Conservation (phyloP, 371 early-diverging fungal species). For the Chytridium lagenaria region DNA sequence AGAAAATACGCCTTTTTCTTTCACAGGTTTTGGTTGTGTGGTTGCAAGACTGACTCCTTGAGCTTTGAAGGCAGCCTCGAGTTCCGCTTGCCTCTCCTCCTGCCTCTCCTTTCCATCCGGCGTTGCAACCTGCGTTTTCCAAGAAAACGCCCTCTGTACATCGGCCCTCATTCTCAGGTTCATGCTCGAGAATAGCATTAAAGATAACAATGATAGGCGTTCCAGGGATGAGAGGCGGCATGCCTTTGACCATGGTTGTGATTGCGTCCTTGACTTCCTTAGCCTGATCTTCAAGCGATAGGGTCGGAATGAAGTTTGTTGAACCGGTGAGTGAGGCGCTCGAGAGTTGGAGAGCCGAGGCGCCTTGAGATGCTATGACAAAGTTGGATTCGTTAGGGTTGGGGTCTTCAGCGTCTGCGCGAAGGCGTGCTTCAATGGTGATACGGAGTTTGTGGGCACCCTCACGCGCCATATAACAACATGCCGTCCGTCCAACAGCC, state of each 20-base stretch:
- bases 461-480: conserved; percentile 37
- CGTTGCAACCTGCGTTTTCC: conserved; percentile 34
- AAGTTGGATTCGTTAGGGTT: background rate
- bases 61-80: conserved; percentile 31
- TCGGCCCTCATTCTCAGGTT: conserved; percentile 20
- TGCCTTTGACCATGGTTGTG: conserved; percentile 30
- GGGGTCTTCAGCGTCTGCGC: conserved; percentile 20
- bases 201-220: conserved; percentile 40
- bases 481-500: conserved; percentile 34
- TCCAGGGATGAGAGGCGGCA: conserved; percentile 40
- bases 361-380: background rate
- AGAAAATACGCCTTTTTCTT: conserved; percentile 19
- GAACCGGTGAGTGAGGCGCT: background rate
- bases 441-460: conserved; percentile 35
- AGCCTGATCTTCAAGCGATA: conserved; percentile 34
- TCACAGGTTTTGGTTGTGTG: conserved; percentile 22
- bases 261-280: conserved; percentile 37
- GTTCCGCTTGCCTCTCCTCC: conserved; percentile 33
- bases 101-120: conserved; percentile 33
- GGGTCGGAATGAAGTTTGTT: background rate
- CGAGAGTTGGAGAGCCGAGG: background rate
- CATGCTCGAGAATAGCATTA: conserved; percentile 39
- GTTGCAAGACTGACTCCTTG: conserved; percentile 36
- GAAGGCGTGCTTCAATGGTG: conserved; percentile 37
- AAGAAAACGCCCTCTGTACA: conserved; percentile 34